These are phyloP conservation scores for Sporothrix variecibatus DNA, from an alignment of 2,329 filamentous ascomycete genomes.

Conservation along the genomic window DNA sequence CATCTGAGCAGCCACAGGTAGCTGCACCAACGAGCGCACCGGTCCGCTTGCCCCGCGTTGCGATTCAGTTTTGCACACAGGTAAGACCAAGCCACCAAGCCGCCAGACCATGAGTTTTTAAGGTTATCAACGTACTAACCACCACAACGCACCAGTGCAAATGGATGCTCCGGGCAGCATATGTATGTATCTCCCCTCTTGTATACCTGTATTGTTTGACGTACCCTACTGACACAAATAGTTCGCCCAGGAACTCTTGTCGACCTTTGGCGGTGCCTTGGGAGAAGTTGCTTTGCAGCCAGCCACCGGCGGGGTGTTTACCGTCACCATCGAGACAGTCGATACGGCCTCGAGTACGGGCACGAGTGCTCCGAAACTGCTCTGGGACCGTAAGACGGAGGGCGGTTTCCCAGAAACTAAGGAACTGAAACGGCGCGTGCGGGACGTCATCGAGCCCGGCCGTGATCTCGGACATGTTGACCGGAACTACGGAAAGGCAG, in stretches of 20 bases:
- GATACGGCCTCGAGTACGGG: conserved; percentile 23
- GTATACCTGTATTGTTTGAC: not conserved
- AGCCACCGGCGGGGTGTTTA: conserved; percentile 79
- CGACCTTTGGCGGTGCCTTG: conserved; percentile 80
- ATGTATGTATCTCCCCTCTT: conserved; percentile 59
- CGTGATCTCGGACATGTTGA: conserved; percentile 83
- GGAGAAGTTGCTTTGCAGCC: conserved; percentile 89
- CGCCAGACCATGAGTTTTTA: not conserved
- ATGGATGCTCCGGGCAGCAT: conserved; percentile 86
- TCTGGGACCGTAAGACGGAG: conserved; percentile 88
- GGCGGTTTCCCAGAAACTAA: conserved; percentile 95
- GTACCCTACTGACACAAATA: conserved; percentile 41
- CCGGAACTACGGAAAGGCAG: conserved; percentile 44
- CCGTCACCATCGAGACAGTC: conserved; percentile 50
- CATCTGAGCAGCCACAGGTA: not conserved
- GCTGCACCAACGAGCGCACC: conserved; percentile 27
- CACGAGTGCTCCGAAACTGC: conserved; percentile 44
- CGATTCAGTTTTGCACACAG: conserved; percentile 86
- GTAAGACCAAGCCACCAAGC: conserved; percentile 3
- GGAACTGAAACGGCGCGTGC: conserved; percentile 79
- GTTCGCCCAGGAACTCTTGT: conserved; percentile 94
- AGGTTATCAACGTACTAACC: not conserved
- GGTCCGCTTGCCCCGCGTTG: conserved; percentile 66
- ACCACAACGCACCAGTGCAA: conserved; percentile 61
- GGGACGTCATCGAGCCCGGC: conserved; percentile 78